Evolutionary conservation across 352 stramenopile species (phyloP).

Genomic region (Globisporangium sylvaticum): DNA sequence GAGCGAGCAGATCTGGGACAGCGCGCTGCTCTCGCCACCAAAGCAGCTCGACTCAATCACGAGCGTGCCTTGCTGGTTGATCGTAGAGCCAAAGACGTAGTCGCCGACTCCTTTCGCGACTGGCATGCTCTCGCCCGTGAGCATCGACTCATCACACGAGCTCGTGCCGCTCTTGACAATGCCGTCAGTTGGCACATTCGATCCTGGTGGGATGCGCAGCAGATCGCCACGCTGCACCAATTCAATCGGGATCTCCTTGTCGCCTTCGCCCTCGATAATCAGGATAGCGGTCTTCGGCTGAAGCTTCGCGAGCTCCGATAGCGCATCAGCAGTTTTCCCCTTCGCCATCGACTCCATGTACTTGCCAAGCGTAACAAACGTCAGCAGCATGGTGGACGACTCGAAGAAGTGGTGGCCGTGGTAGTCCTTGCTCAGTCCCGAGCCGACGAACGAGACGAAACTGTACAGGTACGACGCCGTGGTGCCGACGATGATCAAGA

Average conservation of each 20-base stretch:
- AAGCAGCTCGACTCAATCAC: conserved; percentile 85
- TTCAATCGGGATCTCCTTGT: conserved; percentile 77
- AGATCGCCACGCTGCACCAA: conserved; percentile 80
- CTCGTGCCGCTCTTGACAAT: conserved; percentile 67
- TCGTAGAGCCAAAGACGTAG: conserved; percentile 83
- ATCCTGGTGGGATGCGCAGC: conserved; percentile 63
- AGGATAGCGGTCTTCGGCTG: conserved; percentile 79
- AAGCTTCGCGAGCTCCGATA: conserved; percentile 69
- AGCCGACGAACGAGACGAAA: conserved; percentile 72
- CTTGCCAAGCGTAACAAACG: conserved; percentile 85
- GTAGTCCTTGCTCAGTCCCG: conserved; percentile 52
- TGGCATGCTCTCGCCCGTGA: conserved; percentile 87
- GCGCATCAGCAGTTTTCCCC: conserved; percentile 71
- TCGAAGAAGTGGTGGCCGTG: conserved; percentile 87
- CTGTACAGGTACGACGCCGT: conserved; percentile 87
- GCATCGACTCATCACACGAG: conserved; percentile 76
- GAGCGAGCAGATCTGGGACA: conserved; percentile 78
- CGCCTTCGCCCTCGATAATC: conserved; percentile 40
- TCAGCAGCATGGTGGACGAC: conserved; percentile 82
- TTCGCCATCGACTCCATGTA: conserved; percentile 89
- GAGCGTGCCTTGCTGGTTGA: conserved; percentile 78
- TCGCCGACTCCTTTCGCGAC: conserved; percentile 74
- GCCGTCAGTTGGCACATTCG: conserved; percentile 79
- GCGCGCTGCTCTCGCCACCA: conserved; percentile 56
- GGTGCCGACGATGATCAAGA: conserved; percentile 80